Evolutionary conservation across 2,329 filamentous ascomycete genomes (phyloP).

Genomic region (Alternaria hordeiaustralica): DNA sequence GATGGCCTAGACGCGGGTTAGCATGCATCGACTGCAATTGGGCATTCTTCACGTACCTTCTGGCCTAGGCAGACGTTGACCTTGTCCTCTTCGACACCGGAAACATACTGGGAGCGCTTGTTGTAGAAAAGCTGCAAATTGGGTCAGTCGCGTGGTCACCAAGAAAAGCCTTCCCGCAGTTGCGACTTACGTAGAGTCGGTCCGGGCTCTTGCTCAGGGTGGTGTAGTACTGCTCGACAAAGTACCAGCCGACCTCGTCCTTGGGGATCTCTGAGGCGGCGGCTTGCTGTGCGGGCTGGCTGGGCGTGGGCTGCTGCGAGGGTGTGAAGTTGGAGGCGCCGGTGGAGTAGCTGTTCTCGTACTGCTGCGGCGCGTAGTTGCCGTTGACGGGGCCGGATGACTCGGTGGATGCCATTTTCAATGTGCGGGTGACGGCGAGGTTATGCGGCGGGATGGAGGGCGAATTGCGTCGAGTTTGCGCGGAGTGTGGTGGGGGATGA

Average conservation of each 20-base stretch:
- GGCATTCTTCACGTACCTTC: constrained; percentile 65
- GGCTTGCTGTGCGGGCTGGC: constrained; percentile 36
- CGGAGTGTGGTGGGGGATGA: constrained; percentile 6
- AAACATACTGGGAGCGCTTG: constrained; percentile 94
- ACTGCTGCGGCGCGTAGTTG: constrained; percentile 54
- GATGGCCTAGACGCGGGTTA: constrained; percentile 69
- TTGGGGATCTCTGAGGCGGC: constrained; percentile 64
- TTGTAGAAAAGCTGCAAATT: constrained; percentile 79
- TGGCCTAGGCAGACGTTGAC: constrained; percentile 86
- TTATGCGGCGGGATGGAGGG: constrained; percentile 10
- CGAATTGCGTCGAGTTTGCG: constrained; percentile 6
- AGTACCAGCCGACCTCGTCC: constrained; percentile 99
- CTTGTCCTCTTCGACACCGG: constrained; percentile 87
- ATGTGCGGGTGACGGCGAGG: constrained; percentile 15
- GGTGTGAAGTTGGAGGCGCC: constrained; percentile 36
- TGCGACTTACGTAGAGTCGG: constrained; percentile 73
- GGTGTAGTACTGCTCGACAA: constrained; percentile 99
- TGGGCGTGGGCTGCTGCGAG: constrained; percentile 34
- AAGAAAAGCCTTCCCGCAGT: neutral
- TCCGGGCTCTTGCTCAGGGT: constrained; percentile 93
- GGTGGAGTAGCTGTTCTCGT: constrained; percentile 49
- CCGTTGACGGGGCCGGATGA: constrained; percentile 54
- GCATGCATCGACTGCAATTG: neutral
- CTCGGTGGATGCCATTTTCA: constrained; percentile 46
- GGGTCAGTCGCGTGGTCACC: constrained; percentile 25